Evolutionary conservation across 495 filamentous ascomycete species (phyloP).

Genomic region (Penicillium longicatenatum): DNA sequence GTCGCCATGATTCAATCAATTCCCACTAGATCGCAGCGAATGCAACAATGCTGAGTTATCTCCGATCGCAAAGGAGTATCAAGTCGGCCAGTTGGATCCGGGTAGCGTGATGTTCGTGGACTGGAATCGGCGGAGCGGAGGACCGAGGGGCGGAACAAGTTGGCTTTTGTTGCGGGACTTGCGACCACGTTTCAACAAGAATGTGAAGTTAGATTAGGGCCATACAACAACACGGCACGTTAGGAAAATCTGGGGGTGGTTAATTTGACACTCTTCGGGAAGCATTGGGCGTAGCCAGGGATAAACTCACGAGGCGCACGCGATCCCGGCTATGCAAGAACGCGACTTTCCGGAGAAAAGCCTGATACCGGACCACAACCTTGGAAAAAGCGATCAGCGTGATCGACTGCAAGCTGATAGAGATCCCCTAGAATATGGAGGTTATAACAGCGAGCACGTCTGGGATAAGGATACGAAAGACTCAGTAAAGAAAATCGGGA

Average conservation of each 20-base stretch:
- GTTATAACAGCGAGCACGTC: not conserved
- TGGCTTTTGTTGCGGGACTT: conserved; percentile 5
- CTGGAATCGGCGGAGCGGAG: conserved; percentile 3
- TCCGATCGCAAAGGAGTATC: not conserved
- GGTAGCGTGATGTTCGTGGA: not conserved
- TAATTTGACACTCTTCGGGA: not conserved
- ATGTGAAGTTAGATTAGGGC: not conserved
- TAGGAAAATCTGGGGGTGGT: not conserved
- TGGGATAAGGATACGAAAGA: not conserved
- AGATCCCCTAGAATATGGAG: not conserved
- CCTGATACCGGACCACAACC: not conserved
- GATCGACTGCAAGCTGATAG: not conserved
- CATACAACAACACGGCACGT: not conserved
- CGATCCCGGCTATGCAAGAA: conserved; percentile 11
- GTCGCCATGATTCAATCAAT: conserved; percentile 35
- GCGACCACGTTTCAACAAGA: not conserved
- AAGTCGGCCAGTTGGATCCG: not conserved
- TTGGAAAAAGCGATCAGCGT: not conserved
- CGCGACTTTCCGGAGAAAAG: not conserved
- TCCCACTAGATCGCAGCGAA: not conserved
- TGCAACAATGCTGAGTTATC: not conserved
- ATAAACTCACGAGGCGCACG: conserved; percentile 30
- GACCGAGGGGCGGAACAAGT: conserved; percentile 4
- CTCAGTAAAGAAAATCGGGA: not conserved
- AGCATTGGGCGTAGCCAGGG: conserved; percentile 20